These are phyloP conservation scores for Suillus decipiens DNA, from an alignment of 768 basidiomycete genomes.

Conservation along the genomic window DNA sequence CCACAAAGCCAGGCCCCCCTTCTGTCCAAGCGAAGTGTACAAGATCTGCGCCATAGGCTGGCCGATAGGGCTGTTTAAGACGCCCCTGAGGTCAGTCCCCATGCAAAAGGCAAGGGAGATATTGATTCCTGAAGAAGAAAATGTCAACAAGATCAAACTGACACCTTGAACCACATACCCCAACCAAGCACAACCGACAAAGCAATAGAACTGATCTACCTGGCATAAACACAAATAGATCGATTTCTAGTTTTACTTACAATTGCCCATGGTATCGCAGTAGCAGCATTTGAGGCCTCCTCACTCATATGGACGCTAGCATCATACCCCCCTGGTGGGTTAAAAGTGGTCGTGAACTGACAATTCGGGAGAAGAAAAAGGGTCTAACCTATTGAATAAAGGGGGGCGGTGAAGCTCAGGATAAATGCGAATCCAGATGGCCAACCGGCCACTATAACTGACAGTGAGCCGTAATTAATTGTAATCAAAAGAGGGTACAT, in stretches of 20 bases:
- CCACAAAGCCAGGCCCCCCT: neutral
- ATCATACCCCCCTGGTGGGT: neutral
- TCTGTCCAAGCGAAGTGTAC: neutral
- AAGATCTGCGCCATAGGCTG: constrained; percentile 1
- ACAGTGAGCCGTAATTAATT: neutral
- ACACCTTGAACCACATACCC: neutral
- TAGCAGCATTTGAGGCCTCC: constrained; percentile 12
- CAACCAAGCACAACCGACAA: neutral
- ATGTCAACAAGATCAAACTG: neutral
- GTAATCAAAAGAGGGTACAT: neutral
- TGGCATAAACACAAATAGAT: neutral
- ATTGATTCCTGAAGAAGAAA: neutral
- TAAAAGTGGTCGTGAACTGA: constrained; percentile 22
- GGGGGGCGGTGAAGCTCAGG: neutral
- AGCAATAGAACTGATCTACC: neutral
- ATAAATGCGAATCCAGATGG: neutral
- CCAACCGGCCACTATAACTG: constrained; percentile 20
- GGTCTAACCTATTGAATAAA: constrained; percentile 6
- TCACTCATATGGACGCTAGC: neutral
- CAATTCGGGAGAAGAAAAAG: neutral
- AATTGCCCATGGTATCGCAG: neutral
- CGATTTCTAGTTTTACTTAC: neutral
- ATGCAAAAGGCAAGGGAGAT: constrained; percentile 3
- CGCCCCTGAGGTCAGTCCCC: neutral
- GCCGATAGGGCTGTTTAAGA: neutral